These are phyloP conservation scores for Beauveria caledonica DNA, from an alignment of 2,329 filamentous ascomycete species.

Conservation along the genomic window DNA sequence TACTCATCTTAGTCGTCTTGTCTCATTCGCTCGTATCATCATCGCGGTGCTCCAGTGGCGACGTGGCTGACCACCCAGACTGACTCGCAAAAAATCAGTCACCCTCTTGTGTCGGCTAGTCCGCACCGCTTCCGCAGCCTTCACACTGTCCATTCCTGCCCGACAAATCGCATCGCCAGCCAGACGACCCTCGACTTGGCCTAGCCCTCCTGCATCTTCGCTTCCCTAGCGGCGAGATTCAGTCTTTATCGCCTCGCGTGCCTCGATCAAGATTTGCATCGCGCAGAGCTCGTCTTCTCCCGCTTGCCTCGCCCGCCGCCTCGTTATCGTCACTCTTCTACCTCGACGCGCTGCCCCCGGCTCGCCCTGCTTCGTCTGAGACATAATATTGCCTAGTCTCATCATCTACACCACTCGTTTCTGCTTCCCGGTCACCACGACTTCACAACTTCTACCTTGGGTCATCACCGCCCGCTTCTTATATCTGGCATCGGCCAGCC, in stretches of 20 bases:
- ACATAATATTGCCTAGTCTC: conserved; percentile 8
- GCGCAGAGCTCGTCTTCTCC: neutral
- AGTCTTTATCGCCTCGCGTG: neutral
- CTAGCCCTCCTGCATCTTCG: conserved; percentile 7
- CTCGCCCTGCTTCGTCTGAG: conserved; percentile 2
- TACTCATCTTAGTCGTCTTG: neutral
- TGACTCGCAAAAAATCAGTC: conserved; percentile 11
- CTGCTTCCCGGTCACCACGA: neutral
- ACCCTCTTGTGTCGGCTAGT: conserved; percentile 6
- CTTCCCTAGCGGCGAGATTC: conserved; percentile 6
- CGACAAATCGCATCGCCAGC: conserved; percentile 5
- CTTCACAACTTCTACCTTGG: neutral
- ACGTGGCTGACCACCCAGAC: conserved; percentile 10
- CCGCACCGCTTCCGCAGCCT: conserved; percentile 3
- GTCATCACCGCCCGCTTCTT: neutral
- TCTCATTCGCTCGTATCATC: neutral
- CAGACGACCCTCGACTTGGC: neutral
- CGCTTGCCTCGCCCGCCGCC: neutral
- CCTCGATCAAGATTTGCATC: neutral
- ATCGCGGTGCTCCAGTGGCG: conserved; percentile 1
- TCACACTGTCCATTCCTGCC: conserved; percentile 1
- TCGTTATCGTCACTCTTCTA: neutral
- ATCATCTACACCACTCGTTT: conserved; percentile 4
- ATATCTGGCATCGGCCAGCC: conserved; percentile 1
- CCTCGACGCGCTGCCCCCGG: neutral